These are phyloP conservation scores for Coelastrella sp. DNA, from an alignment of 139 green algal species.

Conservation along the genomic window DNA sequence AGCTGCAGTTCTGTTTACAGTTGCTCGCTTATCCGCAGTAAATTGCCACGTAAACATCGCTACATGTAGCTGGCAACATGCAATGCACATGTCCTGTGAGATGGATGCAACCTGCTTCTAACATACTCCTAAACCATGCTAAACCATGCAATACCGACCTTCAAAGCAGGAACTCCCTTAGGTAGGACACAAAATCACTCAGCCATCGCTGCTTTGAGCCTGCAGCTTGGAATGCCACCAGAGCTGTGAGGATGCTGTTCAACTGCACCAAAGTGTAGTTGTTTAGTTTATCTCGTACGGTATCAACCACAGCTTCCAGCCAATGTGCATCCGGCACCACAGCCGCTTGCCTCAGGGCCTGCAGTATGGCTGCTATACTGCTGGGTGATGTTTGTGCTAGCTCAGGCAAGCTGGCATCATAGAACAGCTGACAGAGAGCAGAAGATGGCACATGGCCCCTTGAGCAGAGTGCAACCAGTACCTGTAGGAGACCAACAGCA, in stretches of 20 bases:
- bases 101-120: too few relatives aligned
- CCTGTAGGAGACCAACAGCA: conserved; percentile 7
- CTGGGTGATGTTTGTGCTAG: not conserved
- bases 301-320: conserved; percentile 14
- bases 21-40: too few relatives aligned
- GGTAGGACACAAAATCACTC: conserved; percentile 12
- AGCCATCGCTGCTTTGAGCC: conserved; percentile 2
- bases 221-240: conserved; percentile 21
- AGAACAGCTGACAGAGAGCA: conserved; percentile 30
- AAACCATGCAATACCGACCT: too few relatives aligned
- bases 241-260: not conserved
- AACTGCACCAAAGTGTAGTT: conserved; percentile 37
- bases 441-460: not conserved
- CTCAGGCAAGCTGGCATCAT: conserved; percentile 6
- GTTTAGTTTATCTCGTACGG: not conserved
- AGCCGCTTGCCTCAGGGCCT: not conserved
- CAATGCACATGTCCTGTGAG: too few relatives aligned
- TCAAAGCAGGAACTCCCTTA: conserved; percentile 44
- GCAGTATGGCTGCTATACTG: conserved; percentile 22
- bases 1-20: too few relatives aligned
- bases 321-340: conserved; percentile 22
- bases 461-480: conserved; percentile 14
- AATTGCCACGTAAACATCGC: too few relatives aligned
- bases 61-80: too few relatives aligned
- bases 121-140: too few relatives aligned